Evolutionary conservation across 352 stramenopile genomes (phyloP).

Genomic region (Globisporangium recalcitrans): DNA sequence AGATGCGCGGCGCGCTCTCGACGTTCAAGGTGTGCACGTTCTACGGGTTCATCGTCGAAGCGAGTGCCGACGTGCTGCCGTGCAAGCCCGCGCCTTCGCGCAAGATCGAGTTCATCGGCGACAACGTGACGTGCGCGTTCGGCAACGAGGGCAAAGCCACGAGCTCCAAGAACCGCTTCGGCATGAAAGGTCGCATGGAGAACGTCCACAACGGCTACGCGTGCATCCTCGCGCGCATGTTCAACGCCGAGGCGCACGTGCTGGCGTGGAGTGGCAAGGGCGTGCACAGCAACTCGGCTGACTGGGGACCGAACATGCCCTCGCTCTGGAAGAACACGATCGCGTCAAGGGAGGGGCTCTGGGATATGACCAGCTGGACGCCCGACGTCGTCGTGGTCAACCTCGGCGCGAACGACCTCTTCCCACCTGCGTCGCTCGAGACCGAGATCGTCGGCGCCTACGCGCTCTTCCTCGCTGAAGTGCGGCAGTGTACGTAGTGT

Average conservation of each 20-base stretch:
- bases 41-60: slow-evolving; percentile 84
- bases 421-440: slow-evolving; percentile 76
- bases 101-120: slow-evolving; percentile 82
- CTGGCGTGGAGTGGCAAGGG: slow-evolving; percentile 83
- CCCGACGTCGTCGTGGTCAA: slow-evolving; percentile 85
- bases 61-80: slow-evolving; percentile 53
- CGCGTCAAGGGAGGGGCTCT: slow-evolving; percentile 59
- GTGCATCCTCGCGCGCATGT: slow-evolving; percentile 80
- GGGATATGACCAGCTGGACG: slow-evolving; percentile 72
- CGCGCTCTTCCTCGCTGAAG: slow-evolving; percentile 64
- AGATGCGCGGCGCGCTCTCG: slow-evolving; percentile 79
- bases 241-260: slow-evolving; percentile 82
- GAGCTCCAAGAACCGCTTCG: slow-evolving; percentile 68
- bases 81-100: slow-evolving; percentile 28
- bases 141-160: slow-evolving; percentile 79
- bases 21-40: slow-evolving; percentile 89
- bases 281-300: slow-evolving; percentile 78
- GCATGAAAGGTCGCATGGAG: slow-evolving; percentile 83
- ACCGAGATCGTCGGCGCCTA: slow-evolving; percentile 81
- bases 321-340: slow-evolving; percentile 81
- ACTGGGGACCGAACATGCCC: slow-evolving; percentile 83
- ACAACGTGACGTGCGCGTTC: slow-evolving; percentile 81
- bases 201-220: slow-evolving; percentile 87
- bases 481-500: slow-evolving; percentile 59
- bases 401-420: slow-evolving; percentile 75